A percentile compares a stretch with the other conserved stretches of the same genome.
These are phyloP conservation scores for Medicago arabica DNA, from an alignment of 306 rosid species.

Conservation along the genomic window DNA sequence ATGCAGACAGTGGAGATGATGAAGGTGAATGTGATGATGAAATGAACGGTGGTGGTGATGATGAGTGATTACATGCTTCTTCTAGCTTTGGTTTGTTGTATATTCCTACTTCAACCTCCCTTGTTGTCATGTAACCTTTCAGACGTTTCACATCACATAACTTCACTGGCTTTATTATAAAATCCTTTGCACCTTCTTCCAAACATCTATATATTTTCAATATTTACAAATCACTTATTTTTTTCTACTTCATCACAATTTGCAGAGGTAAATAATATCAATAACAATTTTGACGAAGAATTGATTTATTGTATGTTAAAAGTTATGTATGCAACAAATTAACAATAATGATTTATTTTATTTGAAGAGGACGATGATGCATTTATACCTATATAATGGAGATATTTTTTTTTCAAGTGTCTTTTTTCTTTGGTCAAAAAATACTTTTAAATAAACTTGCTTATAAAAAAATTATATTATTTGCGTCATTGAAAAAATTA, in stretches of 20 bases:
- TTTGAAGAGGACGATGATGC: no score
- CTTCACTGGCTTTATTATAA: constrained; percentile 94
- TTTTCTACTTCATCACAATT: neutral
- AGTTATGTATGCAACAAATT: neutral
- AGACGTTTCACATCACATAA: constrained; percentile 83
- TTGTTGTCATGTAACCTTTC: constrained; percentile 60
- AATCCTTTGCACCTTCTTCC: constrained; percentile 98
- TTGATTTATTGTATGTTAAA: neutral
- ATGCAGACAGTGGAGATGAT: constrained; percentile 56
- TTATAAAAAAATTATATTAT: no score
- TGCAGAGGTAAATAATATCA: neutral
- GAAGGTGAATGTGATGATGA: constrained; percentile 43
- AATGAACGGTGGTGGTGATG: constrained; percentile 57
- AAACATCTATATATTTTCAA: constrained; percentile 58
- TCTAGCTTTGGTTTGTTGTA: constrained; percentile 73
- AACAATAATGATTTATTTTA: neutral
- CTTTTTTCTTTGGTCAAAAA: no score
- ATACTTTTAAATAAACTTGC: no score
- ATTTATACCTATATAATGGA: no score
- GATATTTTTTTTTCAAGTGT: no score
- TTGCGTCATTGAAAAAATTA: no score
- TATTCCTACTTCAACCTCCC: constrained; percentile 54
- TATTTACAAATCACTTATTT: neutral
- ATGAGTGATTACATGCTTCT: constrained; percentile 54
- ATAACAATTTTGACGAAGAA: neutral